These are phyloP conservation scores for Zopfia rhizophila DNA, from an alignment of 2,329 filamentous ascomycete species.

Conservation along the genomic window DNA sequence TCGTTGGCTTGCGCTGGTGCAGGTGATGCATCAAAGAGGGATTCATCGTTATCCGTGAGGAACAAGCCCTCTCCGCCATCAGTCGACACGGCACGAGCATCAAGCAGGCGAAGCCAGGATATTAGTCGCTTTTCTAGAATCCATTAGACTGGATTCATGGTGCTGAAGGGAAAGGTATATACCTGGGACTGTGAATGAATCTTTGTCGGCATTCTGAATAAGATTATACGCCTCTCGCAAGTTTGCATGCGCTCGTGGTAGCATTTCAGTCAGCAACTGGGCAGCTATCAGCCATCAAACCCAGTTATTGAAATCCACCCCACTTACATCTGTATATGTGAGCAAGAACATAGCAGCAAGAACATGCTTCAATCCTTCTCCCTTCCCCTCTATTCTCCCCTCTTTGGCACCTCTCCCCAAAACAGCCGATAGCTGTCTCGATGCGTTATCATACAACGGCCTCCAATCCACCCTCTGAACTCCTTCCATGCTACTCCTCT, in stretches of 20 bases:
- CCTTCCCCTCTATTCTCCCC: slow-evolving; percentile 19
- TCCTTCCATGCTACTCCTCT: slow-evolving; percentile 46
- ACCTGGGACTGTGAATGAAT: slow-evolving; percentile 32
- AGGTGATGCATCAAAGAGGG: slow-evolving; percentile 59
- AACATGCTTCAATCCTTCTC: slow-evolving; percentile 51
- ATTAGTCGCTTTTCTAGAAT: slow-evolving; percentile 60
- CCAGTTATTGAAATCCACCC: slow-evolving; percentile 39
- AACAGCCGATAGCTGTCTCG: slow-evolving; percentile 35
- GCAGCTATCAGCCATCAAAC: too few relatives aligned
- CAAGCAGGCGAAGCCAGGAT: slow-evolving; percentile 66
- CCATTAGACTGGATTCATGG: slow-evolving; percentile 1
- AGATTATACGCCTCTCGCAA: slow-evolving; percentile 62
- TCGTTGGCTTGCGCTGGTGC: slow-evolving; percentile 42
- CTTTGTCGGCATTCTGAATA: slow-evolving; percentile 50
- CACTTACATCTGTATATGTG: slow-evolving; percentile 61
- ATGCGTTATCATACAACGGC: slow-evolving; percentile 43
- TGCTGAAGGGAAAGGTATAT: neutral
- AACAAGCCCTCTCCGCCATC: slow-evolving; percentile 67
- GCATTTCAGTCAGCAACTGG: slow-evolving; percentile 38
- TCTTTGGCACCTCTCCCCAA: slow-evolving; percentile 26
- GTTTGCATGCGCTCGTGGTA: slow-evolving; percentile 59
- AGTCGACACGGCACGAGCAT: slow-evolving; percentile 64
- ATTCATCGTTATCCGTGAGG: slow-evolving; percentile 60
- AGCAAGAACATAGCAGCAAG: slow-evolving; percentile 65
- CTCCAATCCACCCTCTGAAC: slow-evolving; percentile 44